Evolutionary conservation across 2,329 filamentous ascomycete species (phyloP).

Genomic region (Aspergillus melleus): DNA sequence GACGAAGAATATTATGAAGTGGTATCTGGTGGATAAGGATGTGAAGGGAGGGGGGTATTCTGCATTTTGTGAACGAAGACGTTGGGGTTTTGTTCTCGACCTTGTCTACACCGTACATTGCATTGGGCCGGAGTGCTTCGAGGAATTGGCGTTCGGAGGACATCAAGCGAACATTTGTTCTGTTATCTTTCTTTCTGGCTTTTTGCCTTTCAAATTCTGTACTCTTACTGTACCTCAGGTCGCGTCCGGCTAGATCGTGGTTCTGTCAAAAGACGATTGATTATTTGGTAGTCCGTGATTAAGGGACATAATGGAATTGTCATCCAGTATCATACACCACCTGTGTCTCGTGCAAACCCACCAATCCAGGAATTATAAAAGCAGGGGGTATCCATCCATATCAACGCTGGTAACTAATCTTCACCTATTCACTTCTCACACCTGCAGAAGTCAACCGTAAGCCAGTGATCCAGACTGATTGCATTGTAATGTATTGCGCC

Average conservation of each 20-base stretch:
- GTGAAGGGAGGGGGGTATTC: background rate
- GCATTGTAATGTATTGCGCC: no score
- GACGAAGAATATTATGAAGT: constrained; percentile 49
- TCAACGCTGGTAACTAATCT: background rate
- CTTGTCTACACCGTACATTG: background rate
- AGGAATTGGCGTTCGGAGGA: background rate
- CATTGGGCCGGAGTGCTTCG: background rate
- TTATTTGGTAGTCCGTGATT: background rate
- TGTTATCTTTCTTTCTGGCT: background rate
- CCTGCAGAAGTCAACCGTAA: no score
- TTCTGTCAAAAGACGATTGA: no score
- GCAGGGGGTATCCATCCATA: background rate
- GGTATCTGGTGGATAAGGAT: background rate
- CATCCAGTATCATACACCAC: background rate
- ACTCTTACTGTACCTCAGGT: no score
- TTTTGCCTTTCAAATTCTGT: background rate
- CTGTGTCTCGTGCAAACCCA: background rate
- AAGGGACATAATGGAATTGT: background rate
- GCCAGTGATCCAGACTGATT: no score
- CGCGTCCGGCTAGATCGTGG: no score
- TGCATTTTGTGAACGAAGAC: background rate
- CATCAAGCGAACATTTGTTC: background rate
- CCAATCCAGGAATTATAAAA: background rate
- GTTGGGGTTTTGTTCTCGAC: background rate
- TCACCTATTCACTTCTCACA: no score